Evolutionary conservation across 768 basidiomycete species (phyloP).

Genomic region (Phallus indusiatus): DNA sequence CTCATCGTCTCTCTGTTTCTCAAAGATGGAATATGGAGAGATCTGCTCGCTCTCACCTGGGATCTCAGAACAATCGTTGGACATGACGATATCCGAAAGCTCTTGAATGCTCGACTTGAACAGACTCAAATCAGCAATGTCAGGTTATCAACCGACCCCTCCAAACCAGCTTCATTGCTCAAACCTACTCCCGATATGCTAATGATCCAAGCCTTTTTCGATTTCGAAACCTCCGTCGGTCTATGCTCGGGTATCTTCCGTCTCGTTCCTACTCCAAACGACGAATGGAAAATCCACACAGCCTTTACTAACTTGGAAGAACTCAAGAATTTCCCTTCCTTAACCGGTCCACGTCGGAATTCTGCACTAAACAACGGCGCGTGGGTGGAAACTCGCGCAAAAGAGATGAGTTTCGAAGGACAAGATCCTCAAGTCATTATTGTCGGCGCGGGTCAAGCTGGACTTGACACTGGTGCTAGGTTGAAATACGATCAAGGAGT

Average conservation of each 20-base stretch:
- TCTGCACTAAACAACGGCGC: conserved; percentile 29
- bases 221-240: conserved; percentile 36
- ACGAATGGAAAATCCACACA: conserved; percentile 38
- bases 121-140: conserved; percentile 5
- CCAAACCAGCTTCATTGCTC: conserved; percentile 12
- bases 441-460: conserved; percentile 59
- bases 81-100: conserved; percentile 26
- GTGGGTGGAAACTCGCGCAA: conserved; percentile 30
- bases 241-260: conserved; percentile 43
- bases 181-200: conserved; percentile 31
- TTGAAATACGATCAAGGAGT: conserved; percentile 49
- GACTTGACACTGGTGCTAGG: conserved; percentile 56
- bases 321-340: conserved; percentile 40
- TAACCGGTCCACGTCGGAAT: conserved; percentile 32
- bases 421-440: conserved; percentile 41
- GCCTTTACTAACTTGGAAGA: conserved; percentile 44
- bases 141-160: conserved; percentile 8
- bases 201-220: conserved; percentile 50
- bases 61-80: conserved; percentile 50
- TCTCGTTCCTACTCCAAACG: conserved; percentile 38
- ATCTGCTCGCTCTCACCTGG: conserved; percentile 55
- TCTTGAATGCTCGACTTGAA: conserved; percentile 39
- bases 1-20: conserved; percentile 25
- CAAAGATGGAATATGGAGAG: conserved; percentile 43
- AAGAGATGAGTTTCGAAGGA: conserved; percentile 30